These are phyloP conservation scores for Claviceps purpurea DNA, from an alignment of 2,329 filamentous ascomycete genomes.

Conservation along the genomic window DNA sequence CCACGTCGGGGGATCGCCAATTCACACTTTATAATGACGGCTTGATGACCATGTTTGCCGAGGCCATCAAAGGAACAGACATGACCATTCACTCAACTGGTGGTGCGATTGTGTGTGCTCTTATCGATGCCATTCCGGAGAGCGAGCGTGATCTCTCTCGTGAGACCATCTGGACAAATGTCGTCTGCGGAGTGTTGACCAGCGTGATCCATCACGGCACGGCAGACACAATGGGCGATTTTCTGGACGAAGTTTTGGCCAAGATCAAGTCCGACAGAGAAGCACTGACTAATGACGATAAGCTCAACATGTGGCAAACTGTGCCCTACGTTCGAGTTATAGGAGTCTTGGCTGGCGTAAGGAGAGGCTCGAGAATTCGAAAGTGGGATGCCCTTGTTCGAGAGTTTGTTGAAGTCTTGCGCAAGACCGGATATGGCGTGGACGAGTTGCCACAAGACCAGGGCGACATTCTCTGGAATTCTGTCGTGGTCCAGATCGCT, in stretches of 20 bases:
- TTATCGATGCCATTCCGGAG: constrained; percentile 38
- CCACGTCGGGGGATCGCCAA: constrained; percentile 38
- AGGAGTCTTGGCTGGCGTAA: constrained; percentile 60
- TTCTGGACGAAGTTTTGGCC: constrained; percentile 49
- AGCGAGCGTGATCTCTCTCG: constrained; percentile 35
- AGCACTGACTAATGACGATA: constrained; percentile 12
- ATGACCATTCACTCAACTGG: constrained; percentile 46
- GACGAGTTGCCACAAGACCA: constrained; percentile 22
- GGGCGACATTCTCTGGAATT: constrained; percentile 38
- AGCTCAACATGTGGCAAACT: constrained; percentile 21
- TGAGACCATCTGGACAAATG: constrained; percentile 42
- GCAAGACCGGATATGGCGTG: constrained; percentile 27
- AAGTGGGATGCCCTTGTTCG: constrained; percentile 58
- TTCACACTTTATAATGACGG: constrained; percentile 68
- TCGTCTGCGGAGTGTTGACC: constrained; percentile 64
- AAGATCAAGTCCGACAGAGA: constrained; percentile 25
- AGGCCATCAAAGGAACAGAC: constrained; percentile 57
- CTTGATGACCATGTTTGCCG: constrained; percentile 82
- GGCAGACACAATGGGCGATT: constrained; percentile 55
- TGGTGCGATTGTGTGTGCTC: constrained; percentile 34
- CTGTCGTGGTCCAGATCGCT: constrained; percentile 43
- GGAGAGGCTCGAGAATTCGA: constrained; percentile 61
- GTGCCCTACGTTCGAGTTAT: constrained; percentile 45
- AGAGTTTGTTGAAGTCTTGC: constrained; percentile 39
- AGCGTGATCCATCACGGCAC: constrained; percentile 75